Percentiles rank a stretch among this genome's conserved stretches.
phyloP scores from a whole-genome alignment of 2,329 filamentous ascomycete species.

The Sarocladiaceae sp. region DNA sequence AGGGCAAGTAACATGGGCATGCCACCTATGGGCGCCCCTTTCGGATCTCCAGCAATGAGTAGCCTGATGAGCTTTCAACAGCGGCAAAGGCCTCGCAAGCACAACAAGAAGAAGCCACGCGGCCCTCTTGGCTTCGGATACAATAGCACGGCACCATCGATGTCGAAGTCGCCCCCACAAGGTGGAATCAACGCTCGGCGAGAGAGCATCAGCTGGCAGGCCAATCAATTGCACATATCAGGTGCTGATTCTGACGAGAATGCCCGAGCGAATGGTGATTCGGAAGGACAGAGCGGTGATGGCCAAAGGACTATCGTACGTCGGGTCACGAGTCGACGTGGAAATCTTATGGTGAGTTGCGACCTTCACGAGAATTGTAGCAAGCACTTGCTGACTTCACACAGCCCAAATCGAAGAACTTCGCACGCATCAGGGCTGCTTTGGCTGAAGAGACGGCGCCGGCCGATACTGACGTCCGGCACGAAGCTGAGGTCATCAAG shows the following conservation, averaged over 20 bases:
- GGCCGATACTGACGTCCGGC: slow-evolving; percentile 80
- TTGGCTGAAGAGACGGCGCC: slow-evolving; percentile 85
- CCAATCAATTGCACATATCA: slow-evolving; percentile 80
- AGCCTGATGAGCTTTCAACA: slow-evolving; percentile 82
- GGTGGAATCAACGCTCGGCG: slow-evolving; percentile 55
- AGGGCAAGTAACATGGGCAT: slow-evolving; percentile 47
- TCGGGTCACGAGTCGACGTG: slow-evolving; percentile 77
- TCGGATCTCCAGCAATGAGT: slow-evolving; percentile 66
- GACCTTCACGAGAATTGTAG: not conserved
- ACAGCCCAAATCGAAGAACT: slow-evolving; percentile 93
- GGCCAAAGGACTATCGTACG: slow-evolving; percentile 73
- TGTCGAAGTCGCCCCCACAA: slow-evolving; percentile 73
- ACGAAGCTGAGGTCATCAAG: slow-evolving; percentile 92
- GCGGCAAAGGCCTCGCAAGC: slow-evolving; percentile 62
- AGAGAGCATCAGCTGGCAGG: slow-evolving; percentile 87
- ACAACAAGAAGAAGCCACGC: slow-evolving; percentile 51
- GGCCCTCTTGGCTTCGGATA: slow-evolving; percentile 50
- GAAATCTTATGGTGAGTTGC: slow-evolving; percentile 74
- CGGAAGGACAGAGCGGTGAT: slow-evolving; percentile 44
- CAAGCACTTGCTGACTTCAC: slow-evolving; percentile 21
- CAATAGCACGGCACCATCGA: slow-evolving; percentile 33
- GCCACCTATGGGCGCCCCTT: slow-evolving; percentile 47
- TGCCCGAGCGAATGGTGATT: slow-evolving; percentile 35
- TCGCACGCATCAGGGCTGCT: slow-evolving; percentile 87
- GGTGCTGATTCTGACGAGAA: slow-evolving; percentile 62